Conservation (phyloP, 2,329 filamentous ascomycete species). For the Diaporthe ilicicola region DNA sequence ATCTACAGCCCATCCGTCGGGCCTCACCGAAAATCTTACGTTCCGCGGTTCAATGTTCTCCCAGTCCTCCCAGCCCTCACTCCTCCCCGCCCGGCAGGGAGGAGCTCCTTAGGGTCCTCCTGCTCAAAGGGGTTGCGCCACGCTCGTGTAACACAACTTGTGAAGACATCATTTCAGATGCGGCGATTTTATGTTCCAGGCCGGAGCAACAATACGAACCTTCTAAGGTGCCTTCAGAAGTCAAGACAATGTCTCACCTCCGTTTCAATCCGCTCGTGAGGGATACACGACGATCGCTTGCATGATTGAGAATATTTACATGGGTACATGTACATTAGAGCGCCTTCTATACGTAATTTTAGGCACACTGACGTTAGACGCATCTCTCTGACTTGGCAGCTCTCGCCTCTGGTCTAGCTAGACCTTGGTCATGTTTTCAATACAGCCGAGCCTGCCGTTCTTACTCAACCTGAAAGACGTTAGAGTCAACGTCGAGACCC, state of each 20-base stretch:
- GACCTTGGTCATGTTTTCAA: too few relatives aligned
- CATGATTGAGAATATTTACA: too few relatives aligned
- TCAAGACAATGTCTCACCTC: background rate
- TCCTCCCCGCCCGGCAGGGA: background rate
- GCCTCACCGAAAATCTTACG: conserved; percentile 31
- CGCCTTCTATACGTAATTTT: background rate
- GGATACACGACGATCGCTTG: too few relatives aligned
- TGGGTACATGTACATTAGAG: too few relatives aligned
- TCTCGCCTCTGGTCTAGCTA: too few relatives aligned
- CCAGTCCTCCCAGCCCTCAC: background rate
- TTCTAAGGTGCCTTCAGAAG: background rate
- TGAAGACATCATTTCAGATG: background rate
- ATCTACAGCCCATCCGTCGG: conserved; percentile 27
- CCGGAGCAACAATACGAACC: background rate
- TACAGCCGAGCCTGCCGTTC: too few relatives aligned
- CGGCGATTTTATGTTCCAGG: background rate
- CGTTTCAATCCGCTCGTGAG: background rate
- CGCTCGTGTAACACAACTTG: background rate
- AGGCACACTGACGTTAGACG: background rate
- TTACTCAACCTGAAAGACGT: too few relatives aligned
- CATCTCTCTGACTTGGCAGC: background rate
- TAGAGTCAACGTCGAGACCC: too few relatives aligned
- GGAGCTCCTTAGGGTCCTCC: conserved; percentile 8
- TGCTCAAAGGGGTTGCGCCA: background rate
- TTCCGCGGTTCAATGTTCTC: conserved; percentile 21